Evolutionary conservation across 371 early-diverging fungal species (phyloP).

Genomic region (Mucor sp.): DNA sequence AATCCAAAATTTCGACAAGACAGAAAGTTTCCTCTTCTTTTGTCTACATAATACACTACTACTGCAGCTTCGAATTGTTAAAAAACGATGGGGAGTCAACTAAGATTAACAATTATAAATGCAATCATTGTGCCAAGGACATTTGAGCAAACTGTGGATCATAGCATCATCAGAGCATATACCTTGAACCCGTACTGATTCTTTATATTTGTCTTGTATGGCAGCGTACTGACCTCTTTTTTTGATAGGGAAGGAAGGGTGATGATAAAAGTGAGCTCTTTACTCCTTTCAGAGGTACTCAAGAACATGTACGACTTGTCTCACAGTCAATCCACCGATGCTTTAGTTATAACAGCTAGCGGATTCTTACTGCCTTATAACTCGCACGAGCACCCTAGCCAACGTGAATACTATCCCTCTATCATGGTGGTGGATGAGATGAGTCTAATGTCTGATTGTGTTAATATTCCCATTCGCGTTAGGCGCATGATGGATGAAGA

Average conservation of each 20-base stretch:
- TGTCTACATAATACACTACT: no score
- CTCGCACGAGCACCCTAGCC: not conserved
- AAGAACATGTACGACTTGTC: not conserved
- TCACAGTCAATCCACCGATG: not conserved
- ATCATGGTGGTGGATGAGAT: not conserved
- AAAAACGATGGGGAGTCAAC: not conserved
- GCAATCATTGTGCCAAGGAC: not conserved
- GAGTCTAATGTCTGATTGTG: not conserved
- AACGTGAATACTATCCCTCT: not conserved
- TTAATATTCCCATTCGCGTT: not conserved
- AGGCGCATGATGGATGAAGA: not conserved
- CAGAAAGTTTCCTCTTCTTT: not conserved
- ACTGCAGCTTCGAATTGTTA: not conserved
- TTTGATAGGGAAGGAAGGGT: not conserved
- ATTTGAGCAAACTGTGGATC: not conserved
- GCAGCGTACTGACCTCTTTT: not conserved
- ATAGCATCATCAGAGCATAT: not conserved
- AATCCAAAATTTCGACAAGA: not conserved
- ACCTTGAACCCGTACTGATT: not conserved
- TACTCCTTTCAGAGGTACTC: not conserved
- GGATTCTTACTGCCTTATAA: not conserved
- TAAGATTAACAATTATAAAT: not conserved
- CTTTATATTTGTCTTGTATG: not conserved
- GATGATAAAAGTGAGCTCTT: not conserved
- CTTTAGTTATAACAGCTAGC: not conserved